A percentile compares a stretch with the other conserved stretches of the same genome.
Conservation (phyloP, 139 green algal genomes). For the Chlorella sorokiniana region DNA sequence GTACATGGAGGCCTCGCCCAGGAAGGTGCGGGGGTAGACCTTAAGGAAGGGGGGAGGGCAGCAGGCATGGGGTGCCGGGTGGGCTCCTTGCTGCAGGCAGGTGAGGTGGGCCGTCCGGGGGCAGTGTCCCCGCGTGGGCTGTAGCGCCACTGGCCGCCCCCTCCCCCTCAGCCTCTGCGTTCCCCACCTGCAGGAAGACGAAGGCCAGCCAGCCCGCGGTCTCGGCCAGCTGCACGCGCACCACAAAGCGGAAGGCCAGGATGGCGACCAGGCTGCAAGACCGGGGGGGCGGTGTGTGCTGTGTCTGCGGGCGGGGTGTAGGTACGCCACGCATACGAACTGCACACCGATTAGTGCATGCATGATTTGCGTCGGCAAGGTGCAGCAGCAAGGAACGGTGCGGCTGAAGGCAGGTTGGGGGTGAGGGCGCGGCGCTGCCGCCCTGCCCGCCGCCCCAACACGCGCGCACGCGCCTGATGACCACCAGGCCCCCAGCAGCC, state of each 20-base stretch:
- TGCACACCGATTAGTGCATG: too few relatives aligned
- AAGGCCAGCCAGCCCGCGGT: conserved; percentile 68
- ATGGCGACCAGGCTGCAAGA: conserved; percentile 51
- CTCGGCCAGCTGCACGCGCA: conserved; percentile 62
- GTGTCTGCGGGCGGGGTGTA: not conserved
- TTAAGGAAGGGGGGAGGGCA: conserved; percentile 3
- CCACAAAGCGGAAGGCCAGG: conserved; percentile 69
- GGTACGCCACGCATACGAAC: too few relatives aligned
- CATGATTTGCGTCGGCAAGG: too few relatives aligned
- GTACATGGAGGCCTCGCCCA: conserved; percentile 60
- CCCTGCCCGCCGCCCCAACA: not conserved
- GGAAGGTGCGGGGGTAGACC: conserved; percentile 60
- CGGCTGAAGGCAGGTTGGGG: not conserved
- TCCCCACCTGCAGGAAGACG: conserved; percentile 70
- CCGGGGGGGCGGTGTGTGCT: not conserved
- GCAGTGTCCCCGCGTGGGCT: too few relatives aligned
- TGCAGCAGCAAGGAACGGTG: not conserved
- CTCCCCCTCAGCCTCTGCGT: not conserved
- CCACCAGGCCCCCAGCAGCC: conserved; percentile 69
- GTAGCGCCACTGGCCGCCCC: too few relatives aligned
- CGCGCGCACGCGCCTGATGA: not conserved
- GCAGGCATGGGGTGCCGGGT: not conserved
- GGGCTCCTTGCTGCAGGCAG: not conserved
- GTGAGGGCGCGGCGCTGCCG: too few relatives aligned
- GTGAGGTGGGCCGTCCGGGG: not conserved